A percentile compares a stretch with the other conserved stretches of the same genome.
phyloP scores from a whole-genome alignment of 73 alveolate species.

The Stentor coeruleus region DNA sequence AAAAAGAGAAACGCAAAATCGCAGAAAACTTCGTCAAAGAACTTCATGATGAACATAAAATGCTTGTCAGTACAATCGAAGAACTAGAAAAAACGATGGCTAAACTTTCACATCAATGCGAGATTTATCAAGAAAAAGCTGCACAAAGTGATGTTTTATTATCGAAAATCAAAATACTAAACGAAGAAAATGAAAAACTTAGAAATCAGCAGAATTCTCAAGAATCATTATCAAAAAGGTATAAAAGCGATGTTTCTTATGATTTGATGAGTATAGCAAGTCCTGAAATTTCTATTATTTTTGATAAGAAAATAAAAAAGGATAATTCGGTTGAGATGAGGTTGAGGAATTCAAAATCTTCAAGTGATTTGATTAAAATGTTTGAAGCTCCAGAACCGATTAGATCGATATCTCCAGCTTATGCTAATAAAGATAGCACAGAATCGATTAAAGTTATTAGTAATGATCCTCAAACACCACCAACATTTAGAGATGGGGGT shows the following conservation, averaged over 20 bases:
- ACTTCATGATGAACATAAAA: background rate
- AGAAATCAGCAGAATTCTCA: too few relatives aligned
- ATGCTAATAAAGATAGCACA: too few relatives aligned
- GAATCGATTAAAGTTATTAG: background rate
- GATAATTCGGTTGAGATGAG: background rate
- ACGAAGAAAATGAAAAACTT: background rate
- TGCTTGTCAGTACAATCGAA: background rate
- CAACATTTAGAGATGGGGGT: background rate
- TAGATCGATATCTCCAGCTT: background rate
- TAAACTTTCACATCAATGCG: background rate
- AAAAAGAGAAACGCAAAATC: background rate
- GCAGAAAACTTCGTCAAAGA: background rate
- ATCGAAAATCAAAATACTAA: background rate
- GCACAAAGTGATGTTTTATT: background rate
- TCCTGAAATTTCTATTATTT: background rate
- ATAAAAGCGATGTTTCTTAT: background rate
- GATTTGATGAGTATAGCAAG: background rate
- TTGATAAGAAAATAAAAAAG: background rate
- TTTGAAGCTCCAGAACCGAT: background rate
- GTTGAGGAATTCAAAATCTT: background rate
- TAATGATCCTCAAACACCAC: background rate
- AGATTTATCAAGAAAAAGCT: background rate
- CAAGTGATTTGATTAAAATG: background rate
- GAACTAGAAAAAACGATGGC: slow-evolving; percentile 5
- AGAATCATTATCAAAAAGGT: background rate